Conservation (phyloP, 2,329 filamentous ascomycete genomes). For the Didymella lethalis region DNA sequence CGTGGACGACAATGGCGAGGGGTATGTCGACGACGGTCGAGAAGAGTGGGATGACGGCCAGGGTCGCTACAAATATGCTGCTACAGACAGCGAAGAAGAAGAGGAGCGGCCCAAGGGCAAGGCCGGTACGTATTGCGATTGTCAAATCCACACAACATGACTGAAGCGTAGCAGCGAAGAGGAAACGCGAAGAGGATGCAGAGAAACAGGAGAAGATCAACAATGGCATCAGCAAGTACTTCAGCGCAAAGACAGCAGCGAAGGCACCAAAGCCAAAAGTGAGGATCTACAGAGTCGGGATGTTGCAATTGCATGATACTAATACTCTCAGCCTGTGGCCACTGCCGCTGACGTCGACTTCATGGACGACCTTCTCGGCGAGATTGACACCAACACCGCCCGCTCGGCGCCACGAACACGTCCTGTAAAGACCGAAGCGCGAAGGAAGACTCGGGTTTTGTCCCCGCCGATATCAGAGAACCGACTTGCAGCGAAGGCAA, state of each 20-base stretch:
- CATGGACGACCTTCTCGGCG: slow-evolving; percentile 80
- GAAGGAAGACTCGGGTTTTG: slow-evolving; percentile 79
- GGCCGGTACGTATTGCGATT: slow-evolving; percentile 55
- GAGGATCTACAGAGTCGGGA: neutral
- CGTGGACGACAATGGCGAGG: slow-evolving; percentile 96
- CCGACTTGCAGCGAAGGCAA: slow-evolving; percentile 35
- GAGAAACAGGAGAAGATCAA: slow-evolving; percentile 87
- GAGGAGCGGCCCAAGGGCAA: slow-evolving; percentile 69
- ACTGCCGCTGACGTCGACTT: slow-evolving; percentile 91
- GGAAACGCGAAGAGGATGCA: slow-evolving; percentile 86
- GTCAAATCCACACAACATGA: neutral
- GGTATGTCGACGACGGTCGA: slow-evolving; percentile 94
- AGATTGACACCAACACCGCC: slow-evolving; percentile 81
- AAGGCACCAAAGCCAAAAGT: slow-evolving; percentile 82
- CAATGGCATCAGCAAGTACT: slow-evolving; percentile 93
- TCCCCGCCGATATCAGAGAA: slow-evolving; percentile 72
- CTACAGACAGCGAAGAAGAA: slow-evolving; percentile 75
- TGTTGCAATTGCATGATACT: slow-evolving; percentile 16
- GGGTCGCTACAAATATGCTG: slow-evolving; percentile 71
- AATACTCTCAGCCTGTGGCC: slow-evolving; percentile 67
- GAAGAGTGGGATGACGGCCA: slow-evolving; percentile 75
- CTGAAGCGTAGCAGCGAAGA: slow-evolving; percentile 69
- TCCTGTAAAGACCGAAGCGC: slow-evolving; percentile 74
- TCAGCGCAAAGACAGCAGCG: slow-evolving; percentile 74
- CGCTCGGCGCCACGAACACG: slow-evolving; percentile 64